phyloP scores from a whole-genome alignment of 2,329 filamentous ascomycete genomes.

The Pestalotiopsis fici region DNA sequence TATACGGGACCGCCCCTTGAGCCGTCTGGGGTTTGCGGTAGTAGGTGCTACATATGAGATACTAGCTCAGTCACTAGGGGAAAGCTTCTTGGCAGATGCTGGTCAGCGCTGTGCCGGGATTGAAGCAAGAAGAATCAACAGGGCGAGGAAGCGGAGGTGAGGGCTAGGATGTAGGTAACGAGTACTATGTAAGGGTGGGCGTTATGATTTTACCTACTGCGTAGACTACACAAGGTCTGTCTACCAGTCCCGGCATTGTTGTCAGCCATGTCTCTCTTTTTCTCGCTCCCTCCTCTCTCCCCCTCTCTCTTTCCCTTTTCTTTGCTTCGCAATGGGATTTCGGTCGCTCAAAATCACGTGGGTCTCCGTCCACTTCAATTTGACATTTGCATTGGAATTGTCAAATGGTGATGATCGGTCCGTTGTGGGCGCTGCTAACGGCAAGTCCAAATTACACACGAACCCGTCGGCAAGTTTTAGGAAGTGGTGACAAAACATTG shows the following conservation, averaged over 20 bases:
- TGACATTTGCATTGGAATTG: neutral
- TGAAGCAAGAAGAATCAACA: neutral
- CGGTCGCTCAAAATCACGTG: neutral
- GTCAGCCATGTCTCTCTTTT: too few species aligned
- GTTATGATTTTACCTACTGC: neutral
- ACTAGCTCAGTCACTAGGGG: neutral
- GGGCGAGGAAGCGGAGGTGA: too few species aligned
- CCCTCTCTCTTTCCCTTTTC: neutral
- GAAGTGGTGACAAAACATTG: neutral
- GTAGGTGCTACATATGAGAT: neutral
- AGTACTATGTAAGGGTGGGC: neutral
- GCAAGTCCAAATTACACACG: neutral
- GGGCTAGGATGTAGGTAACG: too few species aligned
- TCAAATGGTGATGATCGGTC: neutral
- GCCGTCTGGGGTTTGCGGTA: neutral
- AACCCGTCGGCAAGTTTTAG: neutral
- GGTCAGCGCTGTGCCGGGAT: neutral
- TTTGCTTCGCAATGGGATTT: neutral
- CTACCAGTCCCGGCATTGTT: too few species aligned
- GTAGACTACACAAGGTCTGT: too few species aligned
- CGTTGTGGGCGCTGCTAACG: conserved; percentile 1
- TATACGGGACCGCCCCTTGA: neutral
- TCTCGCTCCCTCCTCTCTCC: too few species aligned
- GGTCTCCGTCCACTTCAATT: neutral
- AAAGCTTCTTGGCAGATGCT: neutral